These are phyloP conservation scores for Chaetomiaceae sp. DNA, from an alignment of 2,329 filamentous ascomycete genomes.

Conservation along the genomic window DNA sequence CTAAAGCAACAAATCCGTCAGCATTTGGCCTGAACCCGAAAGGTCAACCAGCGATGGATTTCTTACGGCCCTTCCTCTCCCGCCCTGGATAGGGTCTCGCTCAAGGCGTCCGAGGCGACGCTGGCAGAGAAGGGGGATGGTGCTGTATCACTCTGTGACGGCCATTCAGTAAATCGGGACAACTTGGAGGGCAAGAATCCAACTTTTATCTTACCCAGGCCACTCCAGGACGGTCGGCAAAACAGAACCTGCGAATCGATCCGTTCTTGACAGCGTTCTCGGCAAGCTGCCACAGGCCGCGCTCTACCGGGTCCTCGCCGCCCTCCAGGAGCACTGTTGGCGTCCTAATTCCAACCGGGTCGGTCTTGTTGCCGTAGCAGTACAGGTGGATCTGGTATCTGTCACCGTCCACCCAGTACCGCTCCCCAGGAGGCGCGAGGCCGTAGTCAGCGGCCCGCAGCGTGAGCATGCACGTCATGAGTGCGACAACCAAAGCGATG, in stretches of 20 bases:
- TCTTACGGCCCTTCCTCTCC: conserved; percentile 69
- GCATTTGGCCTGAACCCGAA: neutral
- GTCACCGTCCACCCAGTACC: conserved; percentile 74
- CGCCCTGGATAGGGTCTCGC: conserved; percentile 74
- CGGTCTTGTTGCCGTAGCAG: conserved; percentile 69
- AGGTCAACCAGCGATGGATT: too few species aligned
- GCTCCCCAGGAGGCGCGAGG: conserved; percentile 65
- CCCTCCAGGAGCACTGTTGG: conserved; percentile 84
- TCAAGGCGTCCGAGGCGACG: conserved; percentile 84
- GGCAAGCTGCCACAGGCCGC: conserved; percentile 74
- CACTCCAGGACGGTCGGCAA: conserved; percentile 86
- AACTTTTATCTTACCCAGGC: conserved; percentile 53
- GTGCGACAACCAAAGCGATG: conserved; percentile 62
- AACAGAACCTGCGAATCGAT: conserved; percentile 85
- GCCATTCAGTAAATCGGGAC: neutral
- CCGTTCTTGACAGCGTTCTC: conserved; percentile 71
- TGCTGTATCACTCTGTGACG: conserved; percentile 66
- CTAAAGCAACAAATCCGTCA: neutral
- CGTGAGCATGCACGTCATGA: conserved; percentile 75
- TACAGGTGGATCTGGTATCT: conserved; percentile 85
- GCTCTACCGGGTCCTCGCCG: conserved; percentile 73
- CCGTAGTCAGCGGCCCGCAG: conserved; percentile 75
- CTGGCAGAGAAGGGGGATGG: conserved; percentile 90
- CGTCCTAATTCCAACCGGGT: conserved; percentile 48
- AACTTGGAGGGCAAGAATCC: too few species aligned